These are phyloP conservation scores for Arthrobotrys musiformis DNA, from an alignment of 2,329 filamentous ascomycete species.

Conservation along the genomic window DNA sequence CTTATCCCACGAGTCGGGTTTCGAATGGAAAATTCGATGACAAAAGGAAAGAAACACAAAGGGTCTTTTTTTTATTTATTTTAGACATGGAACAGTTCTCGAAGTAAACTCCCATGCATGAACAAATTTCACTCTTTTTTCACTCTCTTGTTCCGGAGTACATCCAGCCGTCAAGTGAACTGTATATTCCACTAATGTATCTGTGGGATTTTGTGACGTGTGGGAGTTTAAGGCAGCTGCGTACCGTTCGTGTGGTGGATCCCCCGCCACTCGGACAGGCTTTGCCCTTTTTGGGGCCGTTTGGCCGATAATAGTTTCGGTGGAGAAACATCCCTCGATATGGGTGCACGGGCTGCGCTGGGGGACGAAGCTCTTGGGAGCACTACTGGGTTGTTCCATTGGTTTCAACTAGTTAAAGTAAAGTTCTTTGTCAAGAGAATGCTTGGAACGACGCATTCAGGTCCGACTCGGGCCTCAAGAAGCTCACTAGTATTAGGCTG, in stretches of 20 bases:
- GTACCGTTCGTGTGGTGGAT: slow-evolving; percentile 21
- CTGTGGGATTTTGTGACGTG: slow-evolving; percentile 1
- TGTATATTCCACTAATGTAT: neutral
- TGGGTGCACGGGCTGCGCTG: slow-evolving; percentile 10
- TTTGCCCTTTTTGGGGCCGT: slow-evolving; percentile 44
- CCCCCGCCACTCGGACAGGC: slow-evolving; percentile 16
- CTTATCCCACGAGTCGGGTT: slow-evolving; percentile 14
- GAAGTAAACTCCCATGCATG: slow-evolving; percentile 12
- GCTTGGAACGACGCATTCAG: slow-evolving; percentile 2
- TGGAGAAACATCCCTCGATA: neutral
- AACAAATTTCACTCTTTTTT: neutral
- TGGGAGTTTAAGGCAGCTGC: slow-evolving; percentile 38
- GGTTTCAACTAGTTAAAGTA: neutral
- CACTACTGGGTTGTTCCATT: slow-evolving; percentile 6
- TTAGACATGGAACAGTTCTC: slow-evolving; percentile 9
- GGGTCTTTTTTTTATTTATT: neutral
- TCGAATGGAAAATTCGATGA: neutral
- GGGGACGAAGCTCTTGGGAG: neutral
- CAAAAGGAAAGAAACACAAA: neutral
- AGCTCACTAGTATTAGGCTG: neutral
- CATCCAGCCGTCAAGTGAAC: neutral
- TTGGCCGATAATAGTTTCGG: slow-evolving; percentile 26
- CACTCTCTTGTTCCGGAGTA: neutral
- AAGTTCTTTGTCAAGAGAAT: neutral
- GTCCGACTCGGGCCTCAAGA: slow-evolving; percentile 10